phyloP scores from a whole-genome alignment of 2,329 filamentous ascomycete species.

The Trichophyton mentagrophytes region DNA sequence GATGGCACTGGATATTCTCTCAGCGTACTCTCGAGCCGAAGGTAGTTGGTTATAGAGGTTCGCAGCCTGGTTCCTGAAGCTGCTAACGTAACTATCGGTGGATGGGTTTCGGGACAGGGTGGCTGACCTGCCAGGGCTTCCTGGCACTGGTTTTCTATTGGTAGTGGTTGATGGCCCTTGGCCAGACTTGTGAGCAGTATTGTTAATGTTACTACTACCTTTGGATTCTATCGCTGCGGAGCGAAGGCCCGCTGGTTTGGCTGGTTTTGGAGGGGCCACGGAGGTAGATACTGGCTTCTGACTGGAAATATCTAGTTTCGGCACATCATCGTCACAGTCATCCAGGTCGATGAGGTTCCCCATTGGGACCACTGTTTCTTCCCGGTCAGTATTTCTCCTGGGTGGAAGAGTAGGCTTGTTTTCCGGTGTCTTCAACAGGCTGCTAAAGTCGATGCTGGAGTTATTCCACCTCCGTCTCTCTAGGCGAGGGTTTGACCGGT shows the following conservation, averaged over 20 bases:
- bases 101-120: conserved; percentile 3
- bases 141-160: conserved; percentile 15
- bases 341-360: conserved; percentile 30
- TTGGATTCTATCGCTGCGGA: conserved; percentile 7
- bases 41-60: conserved; percentile 15
- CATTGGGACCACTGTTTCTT: conserved; percentile 14
- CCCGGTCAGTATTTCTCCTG: conserved; percentile 19
- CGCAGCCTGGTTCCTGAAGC: conserved; percentile 12
- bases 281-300: conserved; percentile 7
- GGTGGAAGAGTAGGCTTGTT: conserved; percentile 31
- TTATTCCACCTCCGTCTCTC: conserved; percentile 18
- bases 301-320: conserved; percentile 14
- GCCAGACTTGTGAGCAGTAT: background rate
- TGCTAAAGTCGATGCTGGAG: conserved; percentile 18
- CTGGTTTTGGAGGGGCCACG: conserved; percentile 30
- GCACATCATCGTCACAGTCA: conserved; percentile 13
- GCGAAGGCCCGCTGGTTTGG: conserved; percentile 29
- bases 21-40: conserved; percentile 10
- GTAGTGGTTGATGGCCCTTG: background rate
- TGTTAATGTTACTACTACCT: conserved; percentile 1
- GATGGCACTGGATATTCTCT: conserved; percentile 20
- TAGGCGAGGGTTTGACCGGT: conserved; percentile 41
- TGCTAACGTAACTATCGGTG: conserved; percentile 12
- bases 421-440: conserved; percentile 18
- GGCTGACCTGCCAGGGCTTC: conserved; percentile 11